These are phyloP conservation scores for Fraxinus anomala DNA, from an alignment of 257 asterid species.

Conservation along the genomic window DNA sequence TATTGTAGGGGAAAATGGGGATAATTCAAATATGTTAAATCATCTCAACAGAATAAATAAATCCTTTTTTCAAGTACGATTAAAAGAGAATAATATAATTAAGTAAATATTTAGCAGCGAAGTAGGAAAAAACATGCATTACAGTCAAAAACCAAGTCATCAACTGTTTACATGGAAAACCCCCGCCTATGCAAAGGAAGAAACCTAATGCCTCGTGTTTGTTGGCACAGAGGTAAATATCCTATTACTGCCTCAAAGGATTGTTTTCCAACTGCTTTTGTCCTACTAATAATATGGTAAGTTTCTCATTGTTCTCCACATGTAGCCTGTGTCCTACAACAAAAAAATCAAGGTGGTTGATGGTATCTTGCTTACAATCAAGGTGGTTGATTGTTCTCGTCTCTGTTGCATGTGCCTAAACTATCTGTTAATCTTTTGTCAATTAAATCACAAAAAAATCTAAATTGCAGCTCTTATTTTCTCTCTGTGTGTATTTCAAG, in stretches of 20 bases:
- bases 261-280: neutral
- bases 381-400: neutral
- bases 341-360: neutral
- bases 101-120: no score
- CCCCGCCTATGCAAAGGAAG: neutral
- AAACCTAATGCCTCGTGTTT: neutral
- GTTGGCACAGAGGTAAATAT: neutral
- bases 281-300: neutral
- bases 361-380: neutral
- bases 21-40: neutral
- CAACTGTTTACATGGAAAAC: neutral
- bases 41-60: neutral
- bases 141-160: neutral
- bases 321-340: neutral
- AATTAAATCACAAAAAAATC: no score
- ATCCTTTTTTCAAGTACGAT: conserved; percentile 17
- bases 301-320: neutral
- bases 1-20: neutral
- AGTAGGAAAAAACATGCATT: neutral
- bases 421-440: neutral
- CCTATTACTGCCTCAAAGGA: neutral
- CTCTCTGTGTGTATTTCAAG: neutral
- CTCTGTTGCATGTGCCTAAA: neutral
- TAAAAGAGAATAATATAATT: no score
- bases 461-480: neutral